A percentile compares a stretch with the other conserved stretches of the same genome.
These are phyloP conservation scores for Daldinia loculata DNA, from an alignment of 495 filamentous ascomycete species.

Conservation along the genomic window DNA sequence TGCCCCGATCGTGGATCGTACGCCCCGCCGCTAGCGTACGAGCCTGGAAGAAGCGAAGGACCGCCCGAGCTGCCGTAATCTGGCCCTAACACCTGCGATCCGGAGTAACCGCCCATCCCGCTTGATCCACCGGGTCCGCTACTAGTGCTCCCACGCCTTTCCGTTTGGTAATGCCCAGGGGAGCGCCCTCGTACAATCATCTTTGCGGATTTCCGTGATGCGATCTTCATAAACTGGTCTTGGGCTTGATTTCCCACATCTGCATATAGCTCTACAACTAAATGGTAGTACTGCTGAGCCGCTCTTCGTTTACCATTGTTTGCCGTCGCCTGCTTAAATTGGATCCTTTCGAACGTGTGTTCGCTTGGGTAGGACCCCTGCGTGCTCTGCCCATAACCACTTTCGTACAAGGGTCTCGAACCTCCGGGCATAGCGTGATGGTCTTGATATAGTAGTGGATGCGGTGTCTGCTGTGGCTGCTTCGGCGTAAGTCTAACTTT, in stretches of 20 bases:
- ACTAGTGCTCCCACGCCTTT: conserved; percentile 76
- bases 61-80: conserved; percentile 47
- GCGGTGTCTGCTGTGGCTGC: conserved; percentile 60
- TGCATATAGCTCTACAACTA: conserved; percentile 88
- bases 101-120: conserved; percentile 54
- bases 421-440: conserved; percentile 51
- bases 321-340: conserved; percentile 95
- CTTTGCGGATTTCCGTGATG: conserved; percentile 77
- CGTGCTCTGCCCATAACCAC: conserved; percentile 48
- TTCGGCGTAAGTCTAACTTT: conserved; percentile 75
- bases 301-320: conserved; percentile 95
- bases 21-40: conserved; percentile 35
- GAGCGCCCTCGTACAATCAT: conserved; percentile 95
- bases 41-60: conserved; percentile 46
- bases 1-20: conserved; percentile 52
- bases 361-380: conserved; percentile 59
- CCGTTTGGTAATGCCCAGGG: conserved; percentile 91
- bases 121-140: conserved; percentile 72
- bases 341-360: conserved; percentile 89
- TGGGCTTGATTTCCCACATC: conserved; percentile 65
- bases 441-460: conserved; percentile 49
- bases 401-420: conserved; percentile 51
- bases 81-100: conserved; percentile 48
- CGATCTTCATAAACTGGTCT: conserved; percentile 77
- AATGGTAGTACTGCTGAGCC: conserved; percentile 92